Base-by-base conservation (phyloP, 441 rosid species). In the Dalechampia spathulata region DNA sequence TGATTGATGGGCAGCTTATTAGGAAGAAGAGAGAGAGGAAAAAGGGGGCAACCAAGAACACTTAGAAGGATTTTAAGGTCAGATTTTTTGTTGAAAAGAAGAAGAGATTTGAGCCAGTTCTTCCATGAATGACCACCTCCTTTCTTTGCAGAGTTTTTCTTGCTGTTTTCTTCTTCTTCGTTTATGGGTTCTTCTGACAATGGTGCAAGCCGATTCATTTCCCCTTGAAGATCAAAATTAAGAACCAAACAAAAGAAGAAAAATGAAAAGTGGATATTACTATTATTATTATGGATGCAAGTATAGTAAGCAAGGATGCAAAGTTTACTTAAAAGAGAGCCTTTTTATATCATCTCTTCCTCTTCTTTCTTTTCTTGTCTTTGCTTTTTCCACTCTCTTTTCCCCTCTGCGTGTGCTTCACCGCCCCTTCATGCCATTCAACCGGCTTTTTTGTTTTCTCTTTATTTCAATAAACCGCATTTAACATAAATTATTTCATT, bases 21-120 rank as follows among this genome's bases (percentile, higher is more conserved):
- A 30, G 80, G 72, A 52, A 58, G 75, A 52, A 75, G 50, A 44
- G 86, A 67, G 52, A 84, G 74, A 14, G 96, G 96, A 66, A 87
- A 87, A 58, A 84, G 92, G 63, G 96, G 96, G 67, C 96, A 87
- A 43, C 82, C 96, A 32, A 87, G 78, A 69, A 87, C 96, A 64
- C 96, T 82, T 2, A 87, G 58, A 55, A 87, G 87, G 63, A 76
- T 70, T 59, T 75, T 84, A 65, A 76, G 75, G 42, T 84, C 74
- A 45, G 90, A 67, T 65, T 82, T 84, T 49, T 76, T 80, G 65
- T 61, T 71, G 67, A 77, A 71, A 8, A 72, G 64, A 39, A 75
- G 65, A 4, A 30, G 34, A 30, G 79, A 45, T 70, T 73, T 87
- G 67, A 87, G 70, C 96, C 96, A 87, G 73, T 65, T 66, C 63